Evolutionary conservation across 306 rosid genomes (phyloP), one percentile per base, ranked within the genome.

Genomic region (Cercis canadensis): DNA sequence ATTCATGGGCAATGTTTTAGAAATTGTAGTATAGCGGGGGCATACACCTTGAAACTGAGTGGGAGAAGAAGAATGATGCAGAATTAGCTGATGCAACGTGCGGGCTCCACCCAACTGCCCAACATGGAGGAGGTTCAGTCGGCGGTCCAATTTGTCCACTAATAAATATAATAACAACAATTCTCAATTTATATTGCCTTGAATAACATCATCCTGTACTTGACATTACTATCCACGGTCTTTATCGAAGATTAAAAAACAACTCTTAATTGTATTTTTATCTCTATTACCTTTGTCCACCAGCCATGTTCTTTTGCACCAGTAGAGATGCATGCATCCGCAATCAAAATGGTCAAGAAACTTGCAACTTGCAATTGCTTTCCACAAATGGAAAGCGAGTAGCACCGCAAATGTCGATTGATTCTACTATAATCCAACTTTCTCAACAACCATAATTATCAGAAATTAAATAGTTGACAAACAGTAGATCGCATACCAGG

Each of bases 71-170:
- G 12, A 47, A 70, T 24, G 14, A 69, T 44, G 29, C 73, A 46
- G 9, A 67, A 17, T 5, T 74, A 65, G 61, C 14, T 4, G 17
- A 50, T n/a, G 41, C 18, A 17, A 41, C 46, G n/a, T 0, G 51
- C 0, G 39, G 68, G 66, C 13, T 43, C 81, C 81, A 63, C 65
- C 60, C 14, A 1, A 31, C 16, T 18, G 57, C 62, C 62, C 37
- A 78, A 41, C 74, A 34, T 41, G 46, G 71, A 18, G 56, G 14
- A 17, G 19, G 37, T 19, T 43, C 9, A 67, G 75, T 79, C 75
- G 79, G 83, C 71, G 60, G 67, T 15, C 36, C 60, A 44, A 32
- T 51, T 34, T 54, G 65, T 11, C 66, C 72, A 70, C 58, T 52
- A 13, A 7, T 52, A 17, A n/a, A n/a, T n/a, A n/a, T n/a, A n/a